phyloP scores from a whole-genome alignment of 2,329 filamentous ascomycete genomes.

The Cercospora citrullina region DNA sequence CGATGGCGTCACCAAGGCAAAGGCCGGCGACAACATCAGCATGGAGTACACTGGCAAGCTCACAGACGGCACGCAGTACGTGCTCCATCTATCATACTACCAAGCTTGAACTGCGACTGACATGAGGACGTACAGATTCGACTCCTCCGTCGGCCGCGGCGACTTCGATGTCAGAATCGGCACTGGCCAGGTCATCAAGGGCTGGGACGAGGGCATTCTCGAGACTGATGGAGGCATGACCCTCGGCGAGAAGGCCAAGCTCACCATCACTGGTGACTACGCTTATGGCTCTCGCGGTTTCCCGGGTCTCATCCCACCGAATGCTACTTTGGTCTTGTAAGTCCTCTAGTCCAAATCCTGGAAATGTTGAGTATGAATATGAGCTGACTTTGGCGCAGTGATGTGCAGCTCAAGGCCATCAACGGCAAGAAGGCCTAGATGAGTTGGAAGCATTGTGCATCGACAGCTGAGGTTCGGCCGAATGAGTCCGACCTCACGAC shows the following conservation, averaged over 20 bases:
- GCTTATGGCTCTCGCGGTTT: constrained; percentile 70
- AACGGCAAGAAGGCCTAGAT: constrained; percentile 44
- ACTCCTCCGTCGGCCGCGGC: constrained; percentile 75
- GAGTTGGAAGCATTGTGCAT: not conserved
- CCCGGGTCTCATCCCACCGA: constrained; percentile 72
- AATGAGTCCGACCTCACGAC: not conserved
- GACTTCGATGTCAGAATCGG: constrained; percentile 80
- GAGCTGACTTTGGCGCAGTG: constrained; percentile 47
- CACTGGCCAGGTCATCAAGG: constrained; percentile 79
- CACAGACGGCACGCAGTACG: constrained; percentile 68
- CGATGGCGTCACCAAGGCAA: constrained; percentile 60
- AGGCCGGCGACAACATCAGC: constrained; percentile 68
- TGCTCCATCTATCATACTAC: not conserved
- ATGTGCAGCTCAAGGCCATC: constrained; percentile 68
- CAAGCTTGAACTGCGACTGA: not conserved
- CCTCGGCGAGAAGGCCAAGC: constrained; percentile 82
- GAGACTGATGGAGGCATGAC: constrained; percentile 64
- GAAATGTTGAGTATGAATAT: not conserved
- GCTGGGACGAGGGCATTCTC: constrained; percentile 74
- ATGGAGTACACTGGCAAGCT: constrained; percentile 93
- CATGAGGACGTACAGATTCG: constrained; percentile 64
- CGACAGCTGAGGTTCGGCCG: not conserved
- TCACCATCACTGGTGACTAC: constrained; percentile 74
- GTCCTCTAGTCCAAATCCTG: constrained; percentile 43
- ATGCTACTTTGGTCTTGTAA: constrained; percentile 80